phyloP scores from a whole-genome alignment of 495 filamentous ascomycete species.

The Penicillium herquei region DNA sequence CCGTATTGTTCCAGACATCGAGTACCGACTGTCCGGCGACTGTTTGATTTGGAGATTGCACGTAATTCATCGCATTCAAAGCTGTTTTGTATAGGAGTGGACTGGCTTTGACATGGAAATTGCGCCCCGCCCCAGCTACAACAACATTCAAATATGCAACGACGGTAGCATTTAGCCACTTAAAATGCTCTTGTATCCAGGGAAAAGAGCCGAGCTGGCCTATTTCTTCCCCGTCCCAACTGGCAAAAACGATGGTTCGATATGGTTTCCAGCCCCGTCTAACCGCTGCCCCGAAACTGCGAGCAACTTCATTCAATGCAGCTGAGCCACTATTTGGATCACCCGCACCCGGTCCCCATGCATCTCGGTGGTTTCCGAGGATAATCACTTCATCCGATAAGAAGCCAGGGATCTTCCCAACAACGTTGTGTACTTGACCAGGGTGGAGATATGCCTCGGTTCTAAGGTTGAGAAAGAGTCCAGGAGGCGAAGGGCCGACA shows the following conservation, averaged over 20 bases:
- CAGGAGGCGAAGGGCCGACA: conserved; percentile 69
- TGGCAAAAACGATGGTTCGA: background rate
- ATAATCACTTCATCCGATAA: conserved; percentile 71
- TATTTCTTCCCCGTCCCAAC: background rate
- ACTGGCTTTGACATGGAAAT: conserved; percentile 39
- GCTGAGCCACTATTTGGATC: conserved; percentile 76
- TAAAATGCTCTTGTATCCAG: conserved; percentile 69
- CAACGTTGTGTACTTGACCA: conserved; percentile 77
- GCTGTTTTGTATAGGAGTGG: conserved; percentile 68
- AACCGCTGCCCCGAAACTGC: conserved; percentile 63
- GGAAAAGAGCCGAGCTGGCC: background rate
- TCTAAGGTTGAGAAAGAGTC: conserved; percentile 63
- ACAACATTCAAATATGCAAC: conserved; percentile 63
- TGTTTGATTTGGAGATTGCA: conserved; percentile 44
- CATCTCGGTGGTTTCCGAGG: conserved; percentile 81
- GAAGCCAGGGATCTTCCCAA: conserved; percentile 78
- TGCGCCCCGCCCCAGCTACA: conserved; percentile 41
- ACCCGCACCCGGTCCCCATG: conserved; percentile 72
- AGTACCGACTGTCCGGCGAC: conserved; percentile 54
- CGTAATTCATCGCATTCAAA: background rate
- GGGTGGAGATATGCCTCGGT: conserved; percentile 75
- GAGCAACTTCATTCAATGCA: conserved; percentile 70
- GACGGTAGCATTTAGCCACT: conserved; percentile 62
- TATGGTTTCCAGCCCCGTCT: conserved; percentile 66
- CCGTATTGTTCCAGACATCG: conserved; percentile 38